Evolutionary conservation across 768 basidiomycete species (phyloP).

Genomic region (Piloderma croceum): DNA sequence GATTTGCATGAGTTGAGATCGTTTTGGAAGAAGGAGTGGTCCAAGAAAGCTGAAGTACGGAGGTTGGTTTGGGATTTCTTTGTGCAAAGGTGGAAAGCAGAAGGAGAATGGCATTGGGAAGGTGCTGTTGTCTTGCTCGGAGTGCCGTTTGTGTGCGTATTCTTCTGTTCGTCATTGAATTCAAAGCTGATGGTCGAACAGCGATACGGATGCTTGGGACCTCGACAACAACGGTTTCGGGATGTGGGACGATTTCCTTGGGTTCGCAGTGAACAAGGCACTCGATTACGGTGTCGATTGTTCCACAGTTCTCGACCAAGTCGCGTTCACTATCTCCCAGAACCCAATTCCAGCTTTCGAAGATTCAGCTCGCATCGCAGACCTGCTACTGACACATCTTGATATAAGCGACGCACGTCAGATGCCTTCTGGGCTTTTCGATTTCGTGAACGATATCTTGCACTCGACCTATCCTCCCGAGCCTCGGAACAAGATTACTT

Average conservation of each 20-base stretch:
- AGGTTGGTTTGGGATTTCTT: slow-evolving; percentile 53
- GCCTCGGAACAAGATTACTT: slow-evolving; percentile 44
- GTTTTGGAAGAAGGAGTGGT: slow-evolving; percentile 48
- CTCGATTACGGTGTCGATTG: slow-evolving; percentile 57
- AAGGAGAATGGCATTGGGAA: slow-evolving; percentile 46
- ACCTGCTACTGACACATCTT: slow-evolving; percentile 52
- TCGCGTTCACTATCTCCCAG: slow-evolving; percentile 43
- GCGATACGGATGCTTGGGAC: slow-evolving; percentile 45
- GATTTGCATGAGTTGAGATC: slow-evolving; percentile 40
- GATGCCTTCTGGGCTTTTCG: slow-evolving; percentile 49
- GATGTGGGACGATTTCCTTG: slow-evolving; percentile 57
- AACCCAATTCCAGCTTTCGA: slow-evolving; percentile 34
- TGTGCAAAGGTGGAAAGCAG: slow-evolving; percentile 49
- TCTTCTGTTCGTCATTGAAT: slow-evolving; percentile 1
- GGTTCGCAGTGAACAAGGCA: slow-evolving; percentile 46
- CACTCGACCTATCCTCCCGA: slow-evolving; percentile 62
- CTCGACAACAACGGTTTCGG: slow-evolving; percentile 47
- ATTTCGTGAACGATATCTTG: slow-evolving; percentile 57
- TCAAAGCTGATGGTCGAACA: slow-evolving; percentile 13
- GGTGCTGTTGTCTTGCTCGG: slow-evolving; percentile 45
- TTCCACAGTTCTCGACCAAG: slow-evolving; percentile 45
- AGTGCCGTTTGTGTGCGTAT: slow-evolving; percentile 58
- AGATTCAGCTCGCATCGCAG: slow-evolving; percentile 51
- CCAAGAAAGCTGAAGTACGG: slow-evolving; percentile 38
- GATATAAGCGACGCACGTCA: slow-evolving; percentile 42